These are phyloP conservation scores for Candida boidinii DNA, from an alignment of 805 yeast species.

Conservation along the genomic window DNA sequence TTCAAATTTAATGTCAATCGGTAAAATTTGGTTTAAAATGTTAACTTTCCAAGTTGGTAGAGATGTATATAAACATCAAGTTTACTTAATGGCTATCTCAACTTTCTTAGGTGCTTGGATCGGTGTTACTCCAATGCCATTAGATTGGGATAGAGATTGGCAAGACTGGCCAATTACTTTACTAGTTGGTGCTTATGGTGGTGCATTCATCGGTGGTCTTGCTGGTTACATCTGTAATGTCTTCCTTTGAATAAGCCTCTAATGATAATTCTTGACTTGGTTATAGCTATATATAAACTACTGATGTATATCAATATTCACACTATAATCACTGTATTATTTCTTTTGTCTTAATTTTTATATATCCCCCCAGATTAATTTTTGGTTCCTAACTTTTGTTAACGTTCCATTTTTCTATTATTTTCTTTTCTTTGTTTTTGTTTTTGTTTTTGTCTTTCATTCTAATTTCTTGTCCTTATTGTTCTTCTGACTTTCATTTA, in stretches of 20 bases:
- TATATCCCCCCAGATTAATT: too few species aligned
- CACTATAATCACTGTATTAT: too few species aligned
- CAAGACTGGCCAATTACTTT: conserved; percentile 93
- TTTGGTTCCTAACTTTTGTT: too few species aligned
- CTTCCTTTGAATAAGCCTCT: neutral
- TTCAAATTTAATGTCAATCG: conserved; percentile 15
- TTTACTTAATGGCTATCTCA: conserved; percentile 33
- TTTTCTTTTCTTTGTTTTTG: too few species aligned
- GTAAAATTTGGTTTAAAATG: conserved; percentile 15
- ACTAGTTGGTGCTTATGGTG: conserved; percentile 66
- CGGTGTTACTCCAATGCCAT: conserved; percentile 88
- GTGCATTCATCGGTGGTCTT: conserved; percentile 51
- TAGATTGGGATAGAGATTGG: conserved; percentile 98
- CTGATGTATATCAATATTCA: too few species aligned
- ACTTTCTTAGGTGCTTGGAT: conserved; percentile 72
- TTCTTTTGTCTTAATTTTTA: too few species aligned
- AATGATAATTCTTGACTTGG: too few species aligned
- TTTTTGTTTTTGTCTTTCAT: too few species aligned
- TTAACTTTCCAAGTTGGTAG: conserved; percentile 21
- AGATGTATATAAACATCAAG: conserved; percentile 19
- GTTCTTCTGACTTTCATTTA: too few species aligned
- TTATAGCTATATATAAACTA: too few species aligned
- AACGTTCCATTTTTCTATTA: too few species aligned
- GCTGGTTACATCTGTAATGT: conserved; percentile 8
- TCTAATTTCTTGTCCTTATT: too few species aligned